A percentile compares a stretch with the other conserved stretches of the same genome.
These are phyloP conservation scores for Ustilago loliicola DNA, from an alignment of 1,284 basidiomycete species.

Conservation along the genomic window DNA sequence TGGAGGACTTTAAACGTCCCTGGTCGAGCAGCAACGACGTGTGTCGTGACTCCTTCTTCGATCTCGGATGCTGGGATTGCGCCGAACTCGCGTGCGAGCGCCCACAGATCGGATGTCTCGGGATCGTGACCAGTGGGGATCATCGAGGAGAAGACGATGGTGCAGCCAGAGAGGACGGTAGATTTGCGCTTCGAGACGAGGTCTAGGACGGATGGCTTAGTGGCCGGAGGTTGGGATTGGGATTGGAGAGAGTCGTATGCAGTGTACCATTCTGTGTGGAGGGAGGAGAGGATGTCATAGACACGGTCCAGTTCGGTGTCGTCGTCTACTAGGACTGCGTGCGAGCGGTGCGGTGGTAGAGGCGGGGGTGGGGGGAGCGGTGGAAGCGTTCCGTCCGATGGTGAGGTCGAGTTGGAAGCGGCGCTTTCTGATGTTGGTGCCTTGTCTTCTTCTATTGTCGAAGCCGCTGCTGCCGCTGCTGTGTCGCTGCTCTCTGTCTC, in stretches of 20 bases:
- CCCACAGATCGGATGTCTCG: constrained; percentile 87
- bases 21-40: constrained; percentile 82
- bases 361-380: constrained; percentile 28
- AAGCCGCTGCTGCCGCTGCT: constrained; percentile 1
- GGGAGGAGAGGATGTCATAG: constrained; percentile 79
- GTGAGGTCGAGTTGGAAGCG: too few species aligned
- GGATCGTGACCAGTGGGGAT: constrained; percentile 86
- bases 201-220: constrained; percentile 72
- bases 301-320: constrained; percentile 87
- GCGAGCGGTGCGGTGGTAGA: constrained; percentile 67
- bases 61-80: constrained; percentile 83
- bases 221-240: constrained; percentile 11
- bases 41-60: constrained; percentile 78
- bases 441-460: constrained; percentile 7
- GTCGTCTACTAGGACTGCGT: constrained; percentile 86
- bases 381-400: constrained; percentile 8
- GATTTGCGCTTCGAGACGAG: constrained; percentile 86
- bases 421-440: constrained; percentile 7
- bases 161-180: constrained; percentile 80
- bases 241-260: constrained; percentile 35
- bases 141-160: constrained; percentile 91
- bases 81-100: constrained; percentile 87
- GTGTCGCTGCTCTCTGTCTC: constrained; percentile 45
- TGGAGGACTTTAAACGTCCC: constrained; percentile 91
- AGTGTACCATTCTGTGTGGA: constrained; percentile 82